Base-by-base conservation (phyloP, 1,284 basidiomycete genomes). In the Sporisorium sorghi region DNA sequence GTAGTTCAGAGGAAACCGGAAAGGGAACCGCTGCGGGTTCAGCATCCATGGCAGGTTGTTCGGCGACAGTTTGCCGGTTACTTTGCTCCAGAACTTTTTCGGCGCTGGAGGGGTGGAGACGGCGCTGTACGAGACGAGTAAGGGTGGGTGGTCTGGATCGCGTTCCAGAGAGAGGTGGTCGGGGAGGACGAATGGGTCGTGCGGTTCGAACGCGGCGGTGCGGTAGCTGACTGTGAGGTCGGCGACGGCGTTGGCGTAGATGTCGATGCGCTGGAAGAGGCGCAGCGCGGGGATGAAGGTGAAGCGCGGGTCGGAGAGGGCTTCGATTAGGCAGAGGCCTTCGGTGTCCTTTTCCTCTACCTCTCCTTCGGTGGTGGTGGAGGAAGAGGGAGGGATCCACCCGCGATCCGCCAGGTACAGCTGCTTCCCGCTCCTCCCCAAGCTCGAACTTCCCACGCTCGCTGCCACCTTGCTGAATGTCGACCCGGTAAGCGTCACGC, bases 281-380 rank as follows among this genome's bases (percentile, higher is more conserved):
- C 87, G 69, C 37, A 97, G 87, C 3, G 90, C 91, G 72, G 91
- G 89, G 79, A 91, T 90, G 83, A 97, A 97, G 33, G 91, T 86
- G 17, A 88, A 88, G 24, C 90, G 92, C 91, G 80, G 15, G 24
- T 60, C 56, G 52, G 74, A 60, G 50, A 78, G 71, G 8, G 40
- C 73, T 52, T 77, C 72, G 9, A 81, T 30, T n/a, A 81, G 49
- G 7, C 71, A 65, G 11, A 72, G 12, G 2, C 55, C 58, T 21
- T 23, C 24, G 7, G n/a, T n/a, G n/a, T n/a, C 35, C 26, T 28
- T 44, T 23, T 12, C 28, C 32, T 23, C 37, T 21, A 9, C 9
- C 28, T 40, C 9, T 21, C n/a, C 40, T 15, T 33, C 17, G 9
- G 17, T 12, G 19, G 21, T 14, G n/a, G 44, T 28, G 19, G 12